Base-by-base conservation (phyloP, 2,329 filamentous ascomycete species). In the Aspergillus floridensis region DNA sequence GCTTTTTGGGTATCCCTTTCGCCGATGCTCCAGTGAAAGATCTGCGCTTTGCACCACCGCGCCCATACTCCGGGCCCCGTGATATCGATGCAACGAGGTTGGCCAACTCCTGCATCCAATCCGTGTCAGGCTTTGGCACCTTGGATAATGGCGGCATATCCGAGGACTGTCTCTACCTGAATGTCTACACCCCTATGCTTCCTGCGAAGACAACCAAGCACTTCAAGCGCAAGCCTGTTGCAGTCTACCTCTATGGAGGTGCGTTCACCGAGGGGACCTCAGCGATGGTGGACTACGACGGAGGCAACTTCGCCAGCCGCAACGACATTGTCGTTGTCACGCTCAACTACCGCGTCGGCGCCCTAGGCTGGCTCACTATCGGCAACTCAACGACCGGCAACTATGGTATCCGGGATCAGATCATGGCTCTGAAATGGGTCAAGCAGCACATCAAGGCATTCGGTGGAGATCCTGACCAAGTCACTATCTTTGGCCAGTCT, bases 1-100 rank as follows among this genome's bases (percentile, higher is more conserved):
- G 66, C 2, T 83, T 82, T 64, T 68, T 78, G 0, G 79, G 80
- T 0, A 73, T 83, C 2, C 80, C 81, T 0, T 83, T 81, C 53
- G 80, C 78, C 1, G 65, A 78, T 3, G 76, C 80, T 3, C 80
- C 81, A 2, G 74, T 72, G 1, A 76, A 76, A 0, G 71, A 80
- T 12, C 67, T 74, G 31, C 75, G 80, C 2, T 81, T 82, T 54
- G 72, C 74, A 1, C 74, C 72, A 3, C 72, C 77, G 1, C 69
- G 67, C 32, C 59, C 66, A 5, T 70, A 70, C 47, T 65, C 66
- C 3, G 68, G 66, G 5, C 59, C 59, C 12, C 68, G 65, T 32
- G 63, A 53, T 4, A 68, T 76, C 50, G 69, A 77, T 57, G 74
- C 73, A 1, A 68, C 68, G 1, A 65, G 57, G 5, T 38, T 65